A percentile compares a stretch with the other conserved stretches of the same genome.
Evolutionary conservation across 2,329 filamentous ascomycete genomes (phyloP).

Genomic region (Fusarium sp.): DNA sequence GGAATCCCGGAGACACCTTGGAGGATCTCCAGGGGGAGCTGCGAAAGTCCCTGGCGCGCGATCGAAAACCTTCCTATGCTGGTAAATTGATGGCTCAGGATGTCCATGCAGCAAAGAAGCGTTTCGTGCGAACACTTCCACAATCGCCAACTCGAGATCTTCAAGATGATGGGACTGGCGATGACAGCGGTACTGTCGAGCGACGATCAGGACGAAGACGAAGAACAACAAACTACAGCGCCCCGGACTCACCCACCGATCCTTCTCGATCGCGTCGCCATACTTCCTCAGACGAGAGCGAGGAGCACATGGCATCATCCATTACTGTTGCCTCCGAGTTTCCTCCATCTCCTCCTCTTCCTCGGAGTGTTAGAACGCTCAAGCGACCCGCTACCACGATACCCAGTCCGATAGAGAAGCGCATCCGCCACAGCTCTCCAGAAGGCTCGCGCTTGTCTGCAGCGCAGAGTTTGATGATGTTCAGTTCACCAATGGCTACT

Average conservation of each 20-base stretch:
- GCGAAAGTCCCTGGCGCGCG: conserved; percentile 44
- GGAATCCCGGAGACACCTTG: conserved; percentile 40
- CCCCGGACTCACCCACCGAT: conserved; percentile 34
- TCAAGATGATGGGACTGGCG: conserved; percentile 29
- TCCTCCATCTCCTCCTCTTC: conserved; percentile 40
- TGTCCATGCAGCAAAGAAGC: conserved; percentile 46
- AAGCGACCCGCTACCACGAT: conserved; percentile 38
- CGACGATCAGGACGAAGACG: conserved; percentile 38
- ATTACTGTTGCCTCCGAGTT: conserved; percentile 44
- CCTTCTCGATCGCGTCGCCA: conserved; percentile 30
- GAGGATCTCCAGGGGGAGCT: conserved; percentile 44
- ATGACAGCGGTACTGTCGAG: conserved; percentile 34
- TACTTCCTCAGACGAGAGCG: conserved; percentile 40
- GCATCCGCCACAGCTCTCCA: conserved; percentile 41
- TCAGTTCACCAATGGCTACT: conserved; percentile 45
- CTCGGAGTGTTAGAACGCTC: conserved; percentile 38
- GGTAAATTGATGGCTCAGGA: conserved; percentile 47
- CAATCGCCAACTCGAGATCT: conserved; percentile 36
- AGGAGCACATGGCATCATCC: conserved; percentile 43
- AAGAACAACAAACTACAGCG: conserved; percentile 36
- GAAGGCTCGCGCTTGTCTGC: conserved; percentile 45
- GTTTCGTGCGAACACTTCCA: conserved; percentile 39
- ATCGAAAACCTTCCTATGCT: conserved; percentile 46
- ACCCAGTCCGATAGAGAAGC: conserved; percentile 38
- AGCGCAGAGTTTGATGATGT: conserved; percentile 46